Evolutionary conservation across 176 grass and related monocot species (phyloP), one percentile per base, ranked within the genome.

Genomic region (Olyra latifolia): DNA sequence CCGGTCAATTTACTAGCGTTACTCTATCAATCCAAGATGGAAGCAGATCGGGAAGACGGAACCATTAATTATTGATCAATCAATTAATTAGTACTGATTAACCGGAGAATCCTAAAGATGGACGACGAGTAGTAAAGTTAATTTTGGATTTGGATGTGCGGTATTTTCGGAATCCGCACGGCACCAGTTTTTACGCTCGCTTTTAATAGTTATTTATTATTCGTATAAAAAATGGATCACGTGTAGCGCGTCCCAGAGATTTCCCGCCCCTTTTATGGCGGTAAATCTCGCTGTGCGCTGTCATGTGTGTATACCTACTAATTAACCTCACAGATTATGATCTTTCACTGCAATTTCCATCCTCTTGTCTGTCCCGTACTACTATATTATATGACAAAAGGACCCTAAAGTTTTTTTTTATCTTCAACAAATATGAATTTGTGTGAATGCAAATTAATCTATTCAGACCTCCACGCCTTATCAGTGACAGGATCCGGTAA

Each of bases 1-100:
- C 32, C 32, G 32, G 66, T 81, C 79, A 71, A 71, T 48, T 80
- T 47, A 62, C 28, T 3, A 14, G 46, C 67, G 47, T 11, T n/a
- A 60, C 42, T 75, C 84, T 44, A 58, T 6, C 27, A 8, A 16
- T 40, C 46, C 13, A 32, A 35, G 32, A 35, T 35, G 19, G 6
- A 53, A 45, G 30, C 27, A 40, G 62, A 35, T 60, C 29, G 43
- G 7, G 78, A 24, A 28, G 71, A 70, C 41, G 71, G 39, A 54
- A 82, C 11, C 23, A 25, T 17, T 22, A 50, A 32, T 3, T 3
- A 52, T n/a, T 65, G 49, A 2, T 10, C 7, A 7, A 78, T 49
- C 50, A 64, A 2, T 10, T 6, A 7, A 78, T 49, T 65, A 63
- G 25, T 15, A 19, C 6, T 44, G 25, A 75, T 62, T 20, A 76